Evolutionary conservation across 148 eudicot species (phyloP), one percentile per base, ranked within the genome.

Genomic region (Simmondsia chinensis): DNA sequence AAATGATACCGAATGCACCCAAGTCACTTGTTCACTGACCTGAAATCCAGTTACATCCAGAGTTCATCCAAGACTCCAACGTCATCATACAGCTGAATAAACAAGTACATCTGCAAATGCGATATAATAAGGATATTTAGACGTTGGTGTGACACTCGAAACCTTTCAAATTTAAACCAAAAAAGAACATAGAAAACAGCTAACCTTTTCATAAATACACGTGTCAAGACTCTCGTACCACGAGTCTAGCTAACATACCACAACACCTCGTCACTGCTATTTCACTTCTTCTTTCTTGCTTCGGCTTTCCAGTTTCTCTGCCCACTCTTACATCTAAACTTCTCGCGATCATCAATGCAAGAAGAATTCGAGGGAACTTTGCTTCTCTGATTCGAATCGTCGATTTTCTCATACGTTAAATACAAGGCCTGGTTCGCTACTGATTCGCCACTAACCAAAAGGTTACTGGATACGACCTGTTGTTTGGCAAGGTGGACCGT

Each of bases 221-320:
- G 34, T n/a, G 24, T 6, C 9, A 33, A 33, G 19, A 39, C 15
- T 12, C 5, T 8, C n/a, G n/a, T n/a, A n/a, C n/a, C n/a, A n/a
- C n/a, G n/a, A n/a, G n/a, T n/a, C n/a, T n/a, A n/a, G n/a, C n/a
- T n/a, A n/a, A n/a, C n/a, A n/a, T n/a, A n/a, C n/a, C n/a, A n/a
- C n/a, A n/a, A n/a, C n/a, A n/a, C n/a, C n/a, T n/a, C n/a, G n/a
- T 11, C 32, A 48, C n/a, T 27, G 9, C 33, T 29, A 27, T 33
- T 42, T 43, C 33, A 59, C 50, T 68, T 87, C 76, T 71, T 79
- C 53, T 62, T 72, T 69, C 96, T 77, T 36, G 96, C 96, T 57
- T 87, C 96, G 18, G 76, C 86, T 68, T 87, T 87, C 96, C 96
- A 87, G 47, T 77, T 70, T 64, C 96, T 80, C 49, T 79, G 62